Evolutionary conservation across 1,284 basidiomycete species (phyloP), one percentile per base, ranked within the genome.

Genomic region (Waitea zeae): DNA sequence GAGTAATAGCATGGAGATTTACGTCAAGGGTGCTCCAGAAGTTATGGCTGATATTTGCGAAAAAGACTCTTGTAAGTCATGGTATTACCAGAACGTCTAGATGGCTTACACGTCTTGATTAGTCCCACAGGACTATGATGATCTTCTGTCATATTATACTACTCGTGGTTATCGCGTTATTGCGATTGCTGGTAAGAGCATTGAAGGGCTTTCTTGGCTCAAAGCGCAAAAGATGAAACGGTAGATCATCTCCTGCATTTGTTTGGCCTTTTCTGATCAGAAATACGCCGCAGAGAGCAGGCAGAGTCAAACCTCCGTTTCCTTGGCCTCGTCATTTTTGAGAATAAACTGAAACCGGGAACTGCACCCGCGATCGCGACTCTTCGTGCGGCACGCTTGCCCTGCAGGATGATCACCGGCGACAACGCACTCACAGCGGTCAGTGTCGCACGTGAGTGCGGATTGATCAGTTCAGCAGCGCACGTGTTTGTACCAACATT

Each of bases 1-100:
- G 55, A 92, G 90, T 42, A 74, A 60, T 31, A 88, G 83, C 50
- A 97, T 98, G 87, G 93, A 98, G 51, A 69, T 97, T 5, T 98
- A 96, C 52, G 92, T 93, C 50, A 99, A 99, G 53, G 95, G 95
- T 15, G 95, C 95, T 1, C 95, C 95, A 0, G 95, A 99, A 53
- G 87, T 95, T 37, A 98, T 99, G 90, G 54, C 61, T 2, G 92
- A 95, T 31, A 97, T 99, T 39, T 97, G 92, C 51, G 80, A 89
- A 38, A 78, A 67, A 41, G 70, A 79, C 34, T 84, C 88, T 12
- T 80, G 89, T 92, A 47, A 47, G 87, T 63, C 2, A 17, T 20
- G 36, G 39, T 39, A n/a, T 35, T 14, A 19, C 7, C 26, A 18
- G 17, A 35, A n/a, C 12, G 35, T 14, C 3, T 7, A 7, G 29